Conservation (phyloP, 1,284 basidiomycete genomes). For the Ceratobasidium sp. region DNA sequence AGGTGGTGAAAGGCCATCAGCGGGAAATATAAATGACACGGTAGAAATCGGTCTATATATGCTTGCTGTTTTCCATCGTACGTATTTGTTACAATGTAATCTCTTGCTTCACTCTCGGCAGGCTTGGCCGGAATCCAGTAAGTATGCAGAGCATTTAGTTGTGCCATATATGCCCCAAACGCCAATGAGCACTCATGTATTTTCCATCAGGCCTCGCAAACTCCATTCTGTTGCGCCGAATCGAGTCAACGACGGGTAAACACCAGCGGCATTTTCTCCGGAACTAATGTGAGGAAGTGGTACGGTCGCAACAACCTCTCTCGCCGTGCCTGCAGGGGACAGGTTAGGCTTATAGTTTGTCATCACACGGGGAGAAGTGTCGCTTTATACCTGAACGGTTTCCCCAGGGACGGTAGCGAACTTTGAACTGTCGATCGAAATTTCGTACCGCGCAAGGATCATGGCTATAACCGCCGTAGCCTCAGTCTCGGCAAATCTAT, state of each 20-base stretch:
- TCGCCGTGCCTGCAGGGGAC: slow-evolving; percentile 10
- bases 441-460: slow-evolving; percentile 30
- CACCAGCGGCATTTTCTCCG: slow-evolving; percentile 40
- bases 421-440: slow-evolving; percentile 26
- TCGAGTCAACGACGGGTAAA: slow-evolving; percentile 34
- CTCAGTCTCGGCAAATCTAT: slow-evolving; percentile 46
- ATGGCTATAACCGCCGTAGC: slow-evolving; percentile 32
- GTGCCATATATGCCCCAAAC: too few relatives aligned
- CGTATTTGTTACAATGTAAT: too few relatives aligned
- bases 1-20: too few relatives aligned
- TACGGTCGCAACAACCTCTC: slow-evolving; percentile 38
- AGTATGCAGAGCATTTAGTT: too few relatives aligned
- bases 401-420: slow-evolving; percentile 44
- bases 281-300: slow-evolving; percentile 39
- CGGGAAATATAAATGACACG: too few relatives aligned
- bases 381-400: not conserved
- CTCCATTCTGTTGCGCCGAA: not conserved
- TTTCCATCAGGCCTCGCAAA: too few relatives aligned
- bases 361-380: not conserved
- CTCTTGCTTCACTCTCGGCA: too few relatives aligned
- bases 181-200: too few relatives aligned
- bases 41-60: too few relatives aligned
- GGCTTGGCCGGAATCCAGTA: too few relatives aligned
- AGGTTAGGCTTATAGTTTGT: not conserved
- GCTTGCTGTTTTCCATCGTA: too few relatives aligned